phyloP scores from a whole-genome alignment of 257 asterid species.

The Eustoma russellianum region DNA sequence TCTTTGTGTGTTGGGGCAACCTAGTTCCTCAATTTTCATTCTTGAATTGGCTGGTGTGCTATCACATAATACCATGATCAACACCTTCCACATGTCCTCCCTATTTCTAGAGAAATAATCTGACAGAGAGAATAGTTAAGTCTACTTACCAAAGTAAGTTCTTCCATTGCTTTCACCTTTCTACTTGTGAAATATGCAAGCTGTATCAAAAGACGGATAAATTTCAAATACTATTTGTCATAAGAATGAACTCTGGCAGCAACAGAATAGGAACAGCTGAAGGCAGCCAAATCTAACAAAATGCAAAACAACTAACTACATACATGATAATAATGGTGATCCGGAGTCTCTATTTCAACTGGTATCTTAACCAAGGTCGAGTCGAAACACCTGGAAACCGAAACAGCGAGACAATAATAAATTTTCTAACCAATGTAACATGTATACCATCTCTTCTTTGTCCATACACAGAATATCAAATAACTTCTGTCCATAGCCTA shows the following conservation, averaged over 20 bases:
- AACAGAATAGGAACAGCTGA: constrained; percentile 7
- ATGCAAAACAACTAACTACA: constrained; percentile 4
- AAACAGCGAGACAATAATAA: background rate
- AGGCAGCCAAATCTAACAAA: constrained; percentile 11
- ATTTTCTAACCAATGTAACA: too few relatives aligned
- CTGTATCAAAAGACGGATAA: constrained; percentile 37
- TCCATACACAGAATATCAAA: too few relatives aligned
- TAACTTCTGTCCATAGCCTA: too few relatives aligned
- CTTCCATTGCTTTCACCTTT: constrained; percentile 80
- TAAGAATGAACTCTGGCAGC: constrained; percentile 10
- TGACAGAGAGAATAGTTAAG: too few relatives aligned
- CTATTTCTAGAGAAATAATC: too few relatives aligned
- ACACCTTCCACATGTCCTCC: too few relatives aligned
- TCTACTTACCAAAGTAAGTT: constrained; percentile 83
- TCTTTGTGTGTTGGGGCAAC: too few relatives aligned
- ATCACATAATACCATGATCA: too few relatives aligned
- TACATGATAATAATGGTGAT: constrained; percentile 89
- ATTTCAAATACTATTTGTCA: background rate
- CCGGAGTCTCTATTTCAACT: constrained; percentile 77
- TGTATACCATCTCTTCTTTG: too few relatives aligned
- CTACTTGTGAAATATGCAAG: constrained; percentile 81
- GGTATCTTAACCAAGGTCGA: constrained; percentile 85
- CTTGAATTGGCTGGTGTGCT: too few relatives aligned
- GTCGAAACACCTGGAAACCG: constrained; percentile 55
- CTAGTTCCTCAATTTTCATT: too few relatives aligned